Conservation (phyloP, 2,329 filamentous ascomycete species). For the Coniella lustricola region DNA sequence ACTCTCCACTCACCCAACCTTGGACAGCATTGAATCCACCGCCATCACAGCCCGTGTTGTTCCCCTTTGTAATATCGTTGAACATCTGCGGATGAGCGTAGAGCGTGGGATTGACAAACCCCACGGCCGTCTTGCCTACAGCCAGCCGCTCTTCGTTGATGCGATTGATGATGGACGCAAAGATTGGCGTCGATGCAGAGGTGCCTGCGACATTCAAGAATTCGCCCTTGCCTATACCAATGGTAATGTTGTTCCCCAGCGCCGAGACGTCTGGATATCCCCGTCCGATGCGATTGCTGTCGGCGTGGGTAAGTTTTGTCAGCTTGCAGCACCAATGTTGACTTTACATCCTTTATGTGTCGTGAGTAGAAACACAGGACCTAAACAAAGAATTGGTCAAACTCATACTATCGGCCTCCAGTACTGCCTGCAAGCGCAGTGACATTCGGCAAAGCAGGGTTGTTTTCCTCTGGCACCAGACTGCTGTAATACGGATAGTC, state of each 20-base stretch:
- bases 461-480: constrained; percentile 5
- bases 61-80: constrained; percentile 23
- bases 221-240: constrained; percentile 20
- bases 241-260: constrained; percentile 22
- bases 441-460: constrained; percentile 13
- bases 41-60: constrained; percentile 25
- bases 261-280: constrained; percentile 23
- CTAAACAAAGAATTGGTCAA: constrained; percentile 9
- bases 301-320: no score
- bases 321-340: no score
- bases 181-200: constrained; percentile 49
- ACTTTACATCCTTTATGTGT: no score
- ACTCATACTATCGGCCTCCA: constrained; percentile 15
- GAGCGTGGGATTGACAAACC: constrained; percentile 27
- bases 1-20: constrained; percentile 19
- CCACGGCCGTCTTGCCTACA: constrained; percentile 33
- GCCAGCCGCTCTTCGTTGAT: constrained; percentile 55
- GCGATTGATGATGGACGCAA: constrained; percentile 51
- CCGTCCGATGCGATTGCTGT: constrained; percentile 19
- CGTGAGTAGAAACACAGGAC: no score
- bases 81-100: constrained; percentile 26
- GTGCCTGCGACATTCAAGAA: constrained; percentile 39
- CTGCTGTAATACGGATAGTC: constrained; percentile 18
- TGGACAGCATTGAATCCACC: constrained; percentile 23
- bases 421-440: constrained; percentile 4